These are phyloP conservation scores for Ophiostoma pallidulum DNA, from an alignment of 2,329 filamentous ascomycete genomes.

Conservation along the genomic window DNA sequence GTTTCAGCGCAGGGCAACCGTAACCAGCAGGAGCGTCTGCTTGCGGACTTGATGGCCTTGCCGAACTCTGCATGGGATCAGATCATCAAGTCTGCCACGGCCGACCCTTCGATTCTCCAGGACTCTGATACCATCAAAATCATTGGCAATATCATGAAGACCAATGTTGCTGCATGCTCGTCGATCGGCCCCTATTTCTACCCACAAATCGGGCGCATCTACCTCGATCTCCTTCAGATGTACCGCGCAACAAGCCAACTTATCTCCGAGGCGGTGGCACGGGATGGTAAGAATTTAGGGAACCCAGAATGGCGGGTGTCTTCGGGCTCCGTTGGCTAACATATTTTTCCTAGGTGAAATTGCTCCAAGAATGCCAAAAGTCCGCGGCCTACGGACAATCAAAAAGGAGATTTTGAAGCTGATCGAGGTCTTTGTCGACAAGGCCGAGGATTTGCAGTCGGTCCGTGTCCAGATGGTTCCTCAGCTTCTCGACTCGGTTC, in stretches of 20 bases:
- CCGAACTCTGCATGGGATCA: constrained; percentile 93
- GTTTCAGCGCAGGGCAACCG: constrained; percentile 96
- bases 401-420: constrained; percentile 99
- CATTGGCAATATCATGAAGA: constrained; percentile 99
- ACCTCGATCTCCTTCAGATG: constrained; percentile 98
- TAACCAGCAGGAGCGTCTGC: constrained; percentile 81
- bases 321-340: not conserved
- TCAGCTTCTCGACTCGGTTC: constrained; percentile 84
- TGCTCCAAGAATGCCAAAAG: constrained; percentile 94
- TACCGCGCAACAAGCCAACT: constrained; percentile 94
- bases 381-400: constrained; percentile 89
- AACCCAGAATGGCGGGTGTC: not conserved
- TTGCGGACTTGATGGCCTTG: constrained; percentile 84
- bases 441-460: constrained; percentile 90
- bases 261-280: constrained; percentile 84
- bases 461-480: constrained; percentile 91
- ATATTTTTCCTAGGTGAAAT: constrained; percentile 54
- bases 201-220: constrained; percentile 93
- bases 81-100: constrained; percentile 81
- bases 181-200: constrained; percentile 97
- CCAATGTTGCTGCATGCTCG: constrained; percentile 95
- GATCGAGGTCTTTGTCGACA: constrained; percentile 96
- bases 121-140: constrained; percentile 95
- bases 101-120: constrained; percentile 77
- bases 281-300: constrained; percentile 52